Base-by-base conservation (phyloP, 257 asterid species). In the Jasminum sambac region DNA sequence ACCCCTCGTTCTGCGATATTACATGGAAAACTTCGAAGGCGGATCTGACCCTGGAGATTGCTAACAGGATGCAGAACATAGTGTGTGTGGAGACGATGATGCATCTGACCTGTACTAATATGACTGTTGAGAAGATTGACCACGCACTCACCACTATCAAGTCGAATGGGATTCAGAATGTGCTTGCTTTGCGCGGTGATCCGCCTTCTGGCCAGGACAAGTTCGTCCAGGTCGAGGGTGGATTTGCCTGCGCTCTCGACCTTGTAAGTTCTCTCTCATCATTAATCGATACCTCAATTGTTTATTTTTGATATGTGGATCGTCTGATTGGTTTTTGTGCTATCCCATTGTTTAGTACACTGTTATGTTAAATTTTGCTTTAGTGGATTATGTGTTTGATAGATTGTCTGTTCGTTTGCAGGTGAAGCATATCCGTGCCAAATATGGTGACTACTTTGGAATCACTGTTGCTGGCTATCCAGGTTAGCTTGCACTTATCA, bases 11-110 rank as follows among this genome's bases (percentile, higher is more conserved):
- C 83, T 91, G 97, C 73, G 98, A 95, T 77, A 91, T 95, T 69
- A 95, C 99, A 0, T 95, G 99, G 99, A 98, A 98, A 5, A 98
- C 98, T 62, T 88, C 99, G 76, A 95, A 98, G 19, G 97, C 98
- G 50, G 99, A 95, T 85, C 85, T 95, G 80, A 95, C 99, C 23
- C 90, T 95, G 77, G 99, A 95, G n/a, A n/a, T n/a, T n/a, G n/a
- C n/a, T n/a, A n/a, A n/a, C n/a, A n/a, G n/a, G n/a, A n/a, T n/a
- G n/a, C n/a, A n/a, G n/a, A n/a, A n/a, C n/a, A n/a, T n/a, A n/a
- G n/a, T n/a, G n/a, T n/a, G n/a, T n/a, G n/a, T n/a, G n/a, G n/a
- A n/a, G n/a, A n/a, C n/a, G n/a, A n/a, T n/a, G n/a, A n/a, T n/a
- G n/a, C n/a, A n/a, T n/a, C n/a, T n/a, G n/a, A n/a, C n/a, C n/a